Evolutionary conservation across 352 stramenopile genomes (phyloP), one percentile per base, ranked within the genome.

Genomic region (Phytophthora sp.): DNA sequence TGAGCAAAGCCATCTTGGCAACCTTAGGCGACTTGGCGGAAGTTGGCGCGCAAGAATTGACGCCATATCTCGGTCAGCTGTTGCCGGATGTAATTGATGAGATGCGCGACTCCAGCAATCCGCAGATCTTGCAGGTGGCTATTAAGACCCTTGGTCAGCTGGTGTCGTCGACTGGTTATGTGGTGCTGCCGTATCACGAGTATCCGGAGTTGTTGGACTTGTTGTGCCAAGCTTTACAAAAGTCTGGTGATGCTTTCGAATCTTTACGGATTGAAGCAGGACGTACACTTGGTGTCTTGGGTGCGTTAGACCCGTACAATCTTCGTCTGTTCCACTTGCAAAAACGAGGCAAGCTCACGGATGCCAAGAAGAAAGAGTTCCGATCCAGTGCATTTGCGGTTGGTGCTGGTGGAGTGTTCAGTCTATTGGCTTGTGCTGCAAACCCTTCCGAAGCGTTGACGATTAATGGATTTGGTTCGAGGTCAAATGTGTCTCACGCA

Each of bases 81-180:
- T 61, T 96, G n/a, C 88, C 88, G 1, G 88, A 96, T 66, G 82
- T 96, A 54, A 94, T 96, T 59, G 82, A 91, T 36, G 84, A 94
- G 65, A 93, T 96, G 71, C 80, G 81, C 7, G 86, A 96, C 57
- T 89, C 84, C 8, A 94, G 81, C 47, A 96, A 94, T 53, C 83
- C 87, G 15, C 86, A 92, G 57, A 94, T 95, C 23, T 72, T 95
- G 7, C 82, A 94, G 44, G 86, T 96, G 3, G 86, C 87, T 33
- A 93, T 96, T 51, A 93, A 93, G 69, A 95, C 85, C 1, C 72
- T 96, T 2, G 88, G 86, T 2, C 86, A 94, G 51, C 66, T 96
- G 7, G 82, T 96, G 16, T 90, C 83, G 11, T 91, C 83, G 12
- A 96, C 88, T 15, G 86, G 88, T 31, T 93, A 93, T 66, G 86